These are phyloP conservation scores for Halocafeteria seosinensis DNA, from an alignment of 108 stramenopile genomes.

Conservation along the genomic window DNA sequence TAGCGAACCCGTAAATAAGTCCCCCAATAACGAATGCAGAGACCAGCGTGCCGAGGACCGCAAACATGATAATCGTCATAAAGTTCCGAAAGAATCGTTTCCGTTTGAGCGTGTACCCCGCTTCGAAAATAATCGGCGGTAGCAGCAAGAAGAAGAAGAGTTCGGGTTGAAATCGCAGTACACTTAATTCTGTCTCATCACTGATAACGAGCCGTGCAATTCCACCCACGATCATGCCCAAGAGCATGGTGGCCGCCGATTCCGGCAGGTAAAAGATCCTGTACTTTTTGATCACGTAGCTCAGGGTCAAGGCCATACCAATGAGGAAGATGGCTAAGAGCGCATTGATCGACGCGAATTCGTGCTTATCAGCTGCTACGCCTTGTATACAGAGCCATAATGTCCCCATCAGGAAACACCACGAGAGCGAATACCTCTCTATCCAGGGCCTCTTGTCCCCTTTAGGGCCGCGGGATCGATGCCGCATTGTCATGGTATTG, in stretches of 20 bases:
- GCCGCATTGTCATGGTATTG: no score
- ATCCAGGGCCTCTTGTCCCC: no score
- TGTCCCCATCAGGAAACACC: no score
- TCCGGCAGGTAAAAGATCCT: constrained; percentile 32
- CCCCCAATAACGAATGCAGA: constrained; percentile 79
- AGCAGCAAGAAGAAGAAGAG: constrained; percentile 84
- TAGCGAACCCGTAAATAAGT: constrained; percentile 49
- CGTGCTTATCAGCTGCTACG: no score
- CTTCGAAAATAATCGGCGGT: constrained; percentile 94
- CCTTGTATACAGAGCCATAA: no score
- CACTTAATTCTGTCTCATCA: constrained; percentile 23
- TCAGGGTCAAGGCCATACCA: constrained; percentile 26
- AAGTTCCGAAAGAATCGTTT: constrained; percentile 78
- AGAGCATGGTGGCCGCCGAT: constrained; percentile 28
- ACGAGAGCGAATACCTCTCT: no score
- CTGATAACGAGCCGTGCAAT: constrained; percentile 22
- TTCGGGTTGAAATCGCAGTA: constrained; percentile 64
- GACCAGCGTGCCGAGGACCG: constrained; percentile 75
- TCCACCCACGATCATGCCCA: constrained; percentile 24
- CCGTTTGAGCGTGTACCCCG: constrained; percentile 66
- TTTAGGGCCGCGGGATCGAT: no score
- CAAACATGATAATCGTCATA: constrained; percentile 68
- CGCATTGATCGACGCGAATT: background rate
- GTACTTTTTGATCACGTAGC: constrained; percentile 28
- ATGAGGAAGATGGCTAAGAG: constrained; percentile 17